Evolutionary conservation across 2,329 filamentous ascomycete species (phyloP), one percentile per base, ranked within the genome.

Genomic region (Botrytis sinoallii): DNA sequence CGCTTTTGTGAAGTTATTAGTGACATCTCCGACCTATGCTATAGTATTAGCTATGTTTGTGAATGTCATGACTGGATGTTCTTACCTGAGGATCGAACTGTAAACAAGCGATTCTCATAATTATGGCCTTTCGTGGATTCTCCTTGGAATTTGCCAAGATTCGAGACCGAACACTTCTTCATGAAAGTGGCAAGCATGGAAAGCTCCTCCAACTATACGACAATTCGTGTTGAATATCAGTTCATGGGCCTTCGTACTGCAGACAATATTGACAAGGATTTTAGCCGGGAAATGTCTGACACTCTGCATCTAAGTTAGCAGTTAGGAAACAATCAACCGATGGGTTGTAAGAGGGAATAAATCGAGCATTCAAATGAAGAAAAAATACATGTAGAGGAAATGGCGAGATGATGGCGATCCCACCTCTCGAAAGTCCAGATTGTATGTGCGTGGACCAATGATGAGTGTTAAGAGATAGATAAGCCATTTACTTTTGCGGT

Each of bases 1-100:
- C 75, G 92, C 92, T 29, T 87, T 87, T 76, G 87, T 88, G 64
- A 95, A 85, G 77, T 95, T 95, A 75, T 91, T 88, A 78, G 92
- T 83, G 48, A 93, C 83, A 72, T 92, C 88, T 70, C 91, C 92
- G 61, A 95, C 86, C 79, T 90, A 86, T 38, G 20, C 14, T 29
- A 32, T 4, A 1, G 46, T 25, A 10, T 68, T 68, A 68, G 48
- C 40, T 32, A 18, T 4, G 16, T 55, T 44, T 32, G 46, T 25
- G 22, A 8, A 57, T n/a, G 16, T 0, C 6, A 8, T 59, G n/a
- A 14, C 6, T 10, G 29, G n/a, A 20, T 46, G 16, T 6, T 71
- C 70, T 44, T 73, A 94, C 86, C 78, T 90, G 87, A 20, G 79
- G 91, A 65, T 89, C 88, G 75, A 94, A 93, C 81, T 95, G 92